Evolutionary conservation across 345 rosid species (phyloP).

Genomic region (Cochlearia excelsa): DNA sequence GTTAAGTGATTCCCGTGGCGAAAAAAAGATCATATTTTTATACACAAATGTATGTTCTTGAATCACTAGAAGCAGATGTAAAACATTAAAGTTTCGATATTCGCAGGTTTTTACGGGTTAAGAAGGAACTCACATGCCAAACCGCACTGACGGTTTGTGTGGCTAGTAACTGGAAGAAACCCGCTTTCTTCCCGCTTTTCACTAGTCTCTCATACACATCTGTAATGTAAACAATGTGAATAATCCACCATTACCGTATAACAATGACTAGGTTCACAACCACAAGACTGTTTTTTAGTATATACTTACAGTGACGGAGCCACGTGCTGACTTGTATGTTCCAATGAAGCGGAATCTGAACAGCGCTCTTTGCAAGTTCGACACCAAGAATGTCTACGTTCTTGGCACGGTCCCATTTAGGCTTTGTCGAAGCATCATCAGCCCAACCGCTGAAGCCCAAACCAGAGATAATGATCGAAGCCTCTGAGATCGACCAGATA

Average conservation of each 20-base stretch:
- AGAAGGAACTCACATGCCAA: conserved; percentile 83
- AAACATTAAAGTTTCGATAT: too few species aligned
- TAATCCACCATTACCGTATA: neutral
- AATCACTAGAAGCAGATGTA: neutral
- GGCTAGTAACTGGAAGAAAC: conserved; percentile 88
- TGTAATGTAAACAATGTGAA: conserved; percentile 26
- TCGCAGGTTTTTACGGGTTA: neutral
- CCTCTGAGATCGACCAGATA: conserved; percentile 98
- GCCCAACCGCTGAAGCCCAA: conserved; percentile 98
- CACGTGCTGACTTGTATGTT: conserved; percentile 99
- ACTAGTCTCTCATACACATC: conserved; percentile 82
- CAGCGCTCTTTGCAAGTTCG: conserved; percentile 80
- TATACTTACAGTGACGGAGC: conserved; percentile 88
- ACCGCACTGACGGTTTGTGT: conserved; percentile 96
- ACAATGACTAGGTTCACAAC: conserved; percentile 1
- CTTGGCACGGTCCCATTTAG: conserved; percentile 91
- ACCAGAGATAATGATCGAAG: conserved; percentile 82
- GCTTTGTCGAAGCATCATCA: conserved; percentile 65
- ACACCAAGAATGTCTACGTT: conserved; percentile 87
- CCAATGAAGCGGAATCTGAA: conserved; percentile 83
- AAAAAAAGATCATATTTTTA: neutral
- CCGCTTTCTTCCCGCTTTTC: conserved; percentile 72
- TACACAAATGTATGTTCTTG: neutral
- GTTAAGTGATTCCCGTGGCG: neutral
- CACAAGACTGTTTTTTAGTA: neutral